Evolutionary conservation across 2,329 filamentous ascomycete genomes (phyloP).

Genomic region (Alternaria arbusti): DNA sequence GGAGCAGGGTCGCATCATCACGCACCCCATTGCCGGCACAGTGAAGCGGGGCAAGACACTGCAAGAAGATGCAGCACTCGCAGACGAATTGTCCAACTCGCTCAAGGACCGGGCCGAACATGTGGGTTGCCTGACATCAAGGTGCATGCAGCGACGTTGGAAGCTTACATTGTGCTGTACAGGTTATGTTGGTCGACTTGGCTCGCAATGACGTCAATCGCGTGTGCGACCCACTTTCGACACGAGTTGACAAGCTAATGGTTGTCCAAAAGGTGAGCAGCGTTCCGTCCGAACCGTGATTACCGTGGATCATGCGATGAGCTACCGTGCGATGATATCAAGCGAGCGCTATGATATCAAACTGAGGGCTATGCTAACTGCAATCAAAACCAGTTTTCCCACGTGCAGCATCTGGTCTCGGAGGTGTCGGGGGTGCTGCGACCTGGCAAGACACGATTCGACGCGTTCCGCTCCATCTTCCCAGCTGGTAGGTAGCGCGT

Average conservation of each 20-base stretch:
- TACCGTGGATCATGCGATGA: slow-evolving; percentile 5
- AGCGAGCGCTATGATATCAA: background rate
- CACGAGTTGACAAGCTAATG: slow-evolving; percentile 92
- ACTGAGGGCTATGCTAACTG: slow-evolving; percentile 11
- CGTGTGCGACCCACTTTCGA: slow-evolving; percentile 88
- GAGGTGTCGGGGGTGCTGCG: slow-evolving; percentile 93
- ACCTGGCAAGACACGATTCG: slow-evolving; percentile 84
- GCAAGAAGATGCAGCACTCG: slow-evolving; percentile 81
- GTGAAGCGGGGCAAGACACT: slow-evolving; percentile 83
- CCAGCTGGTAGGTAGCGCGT: slow-evolving; percentile 69
- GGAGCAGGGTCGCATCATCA: slow-evolving; percentile 85
- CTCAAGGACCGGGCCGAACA: slow-evolving; percentile 75
- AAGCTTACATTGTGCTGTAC: slow-evolving; percentile 49
- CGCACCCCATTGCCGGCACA: slow-evolving; percentile 95
- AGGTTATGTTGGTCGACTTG: slow-evolving; percentile 97
- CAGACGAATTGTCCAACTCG: slow-evolving; percentile 75
- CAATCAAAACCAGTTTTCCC: slow-evolving; percentile 70
- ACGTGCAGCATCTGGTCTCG: slow-evolving; percentile 96
- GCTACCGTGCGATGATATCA: background rate
- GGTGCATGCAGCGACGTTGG: slow-evolving; percentile 64
- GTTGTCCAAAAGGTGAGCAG: slow-evolving; percentile 56
- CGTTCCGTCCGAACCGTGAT: slow-evolving; percentile 11
- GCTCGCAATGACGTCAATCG: slow-evolving; percentile 97
- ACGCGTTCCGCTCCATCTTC: slow-evolving; percentile 96
- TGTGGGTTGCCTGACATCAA: slow-evolving; percentile 27